Base-by-base conservation (phyloP, 2,329 filamentous ascomycete species). In the Chlorencoelia australis region DNA sequence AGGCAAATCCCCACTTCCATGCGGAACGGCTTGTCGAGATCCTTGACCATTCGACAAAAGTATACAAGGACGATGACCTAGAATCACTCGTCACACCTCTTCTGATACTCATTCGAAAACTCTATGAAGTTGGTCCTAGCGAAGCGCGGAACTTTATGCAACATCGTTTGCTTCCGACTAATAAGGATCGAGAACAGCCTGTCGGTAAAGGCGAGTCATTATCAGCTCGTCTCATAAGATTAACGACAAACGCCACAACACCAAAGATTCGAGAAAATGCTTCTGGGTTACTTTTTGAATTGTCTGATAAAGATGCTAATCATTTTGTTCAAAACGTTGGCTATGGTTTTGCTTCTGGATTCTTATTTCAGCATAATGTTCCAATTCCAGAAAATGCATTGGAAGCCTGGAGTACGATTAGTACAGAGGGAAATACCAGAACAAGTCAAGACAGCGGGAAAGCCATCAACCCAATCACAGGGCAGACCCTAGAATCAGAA, bases 341-440 rank as follows among this genome's bases (percentile, higher is more conserved):
- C 0, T 98, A 94, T 55, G 91, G 91, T 0, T 94, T 84, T 53
- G 91, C 91, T 0, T 84, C 87, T 0, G 91, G 91, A 0, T 94
- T 91, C 55, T 65, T 98, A 11, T 80, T 88, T 62, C 80, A 82
- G 44, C 82, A 89, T 44, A 84, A 91, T 37, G 76, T 96, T 9
- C 69, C 79, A 0, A 67, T 94, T 15, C 85, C 87, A 0, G 68
- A 77, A 40, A 77, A 69, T 37, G 73, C 77, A 1, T 62, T 75
- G 7, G 71, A 79, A 48, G 66, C 69, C 5, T 68, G 64, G 51
- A 66, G 64, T 38, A 51, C 43, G 4, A 46, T 44, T 34, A 42
- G 35, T 5, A 39, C 39, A 7, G 45, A 47, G 36, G 18, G 44
- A 48, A 29, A 64, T 16, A 14, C 41, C 5, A 30, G 45, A 14